Evolutionary conservation across 2,329 filamentous ascomycete species (phyloP), one percentile per base, ranked within the genome.

Genomic region (Thelonectria olida): DNA sequence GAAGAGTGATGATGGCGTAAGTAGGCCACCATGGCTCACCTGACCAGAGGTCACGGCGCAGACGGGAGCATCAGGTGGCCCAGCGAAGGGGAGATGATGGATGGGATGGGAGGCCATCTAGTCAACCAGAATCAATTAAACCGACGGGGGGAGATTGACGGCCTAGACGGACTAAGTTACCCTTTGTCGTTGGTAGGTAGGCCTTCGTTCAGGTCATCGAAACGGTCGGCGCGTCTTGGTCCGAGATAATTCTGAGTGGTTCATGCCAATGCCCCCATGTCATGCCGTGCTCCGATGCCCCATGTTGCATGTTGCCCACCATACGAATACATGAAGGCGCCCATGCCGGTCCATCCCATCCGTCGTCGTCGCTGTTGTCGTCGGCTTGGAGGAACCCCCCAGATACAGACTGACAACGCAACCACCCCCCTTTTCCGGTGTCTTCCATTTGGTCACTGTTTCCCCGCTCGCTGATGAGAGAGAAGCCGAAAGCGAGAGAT

Each of bases 1-100:
- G 55, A 55, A 54, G 62, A 56, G 55, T 55, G 55, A 55, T 55
- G 41, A 22, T 69, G 66, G 69, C 68, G 67, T 69, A 68, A 59
- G 70, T 41, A 69, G 72, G 68, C 64, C n/a, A 15, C n/a, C 20
- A 72, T 58, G 61, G 67, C 67, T 72, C 71, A 73, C 66, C 68
- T 73, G 71, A 73, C 70, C 64, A 50, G 57, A 54, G 62, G 67
- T 70, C 72, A 72, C 66, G 67, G 62, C 59, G 60, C 45, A 58
- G 53, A 66, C 34, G 38, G 53, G 44, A 28, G 34, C 53, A 71
- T 72, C 70, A 72, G 71, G 72, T 70, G 71, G 71, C 71, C 63
- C 52, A 42, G 61, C 17, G 23, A 41, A 51, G 12, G 20, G 13
- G 42, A 42, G 39, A 31, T 52, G 42, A 47, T 61, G 52, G 58